These are phyloP conservation scores for Quercus tomentella DNA, from an alignment of 331 rosid species.

Conservation along the genomic window DNA sequence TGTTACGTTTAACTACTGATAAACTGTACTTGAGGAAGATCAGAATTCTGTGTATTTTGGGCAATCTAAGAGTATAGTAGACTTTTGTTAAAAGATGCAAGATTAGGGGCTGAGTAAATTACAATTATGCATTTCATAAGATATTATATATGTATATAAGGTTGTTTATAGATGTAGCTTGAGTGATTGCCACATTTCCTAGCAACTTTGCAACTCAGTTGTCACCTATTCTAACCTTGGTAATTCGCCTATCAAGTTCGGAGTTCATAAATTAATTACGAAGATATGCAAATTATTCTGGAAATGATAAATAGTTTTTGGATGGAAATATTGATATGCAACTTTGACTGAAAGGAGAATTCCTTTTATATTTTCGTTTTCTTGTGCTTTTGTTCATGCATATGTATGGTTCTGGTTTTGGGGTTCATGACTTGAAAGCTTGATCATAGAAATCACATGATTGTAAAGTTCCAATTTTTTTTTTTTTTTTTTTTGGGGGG, in stretches of 20 bases:
- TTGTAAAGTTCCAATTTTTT: background rate
- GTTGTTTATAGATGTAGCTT: background rate
- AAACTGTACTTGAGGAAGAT: background rate
- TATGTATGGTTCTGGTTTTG: background rate
- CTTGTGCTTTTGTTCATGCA: background rate
- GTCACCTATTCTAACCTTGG: background rate
- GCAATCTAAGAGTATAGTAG: background rate
- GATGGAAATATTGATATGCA: too few relatives aligned
- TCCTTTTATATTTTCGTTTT: background rate
- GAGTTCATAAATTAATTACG: too few relatives aligned
- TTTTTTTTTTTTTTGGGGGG: background rate
- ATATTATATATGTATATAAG: background rate
- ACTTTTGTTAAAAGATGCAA: background rate
- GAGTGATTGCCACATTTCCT: background rate
- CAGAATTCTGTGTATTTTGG: conserved; percentile 3
- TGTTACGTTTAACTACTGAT: background rate
- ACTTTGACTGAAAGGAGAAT: too few relatives aligned
- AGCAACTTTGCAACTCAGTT: background rate
- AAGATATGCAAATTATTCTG: too few relatives aligned
- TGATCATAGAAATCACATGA: background rate
- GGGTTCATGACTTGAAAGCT: background rate
- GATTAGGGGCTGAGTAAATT: background rate
- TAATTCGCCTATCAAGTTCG: background rate
- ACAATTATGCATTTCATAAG: too few relatives aligned
- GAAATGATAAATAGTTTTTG: too few relatives aligned